A percentile compares a stretch with the other conserved stretches of the same genome.
Evolutionary conservation across 148 eudicot genomes (phyloP).

Genomic region (Diospyros kaki): DNA sequence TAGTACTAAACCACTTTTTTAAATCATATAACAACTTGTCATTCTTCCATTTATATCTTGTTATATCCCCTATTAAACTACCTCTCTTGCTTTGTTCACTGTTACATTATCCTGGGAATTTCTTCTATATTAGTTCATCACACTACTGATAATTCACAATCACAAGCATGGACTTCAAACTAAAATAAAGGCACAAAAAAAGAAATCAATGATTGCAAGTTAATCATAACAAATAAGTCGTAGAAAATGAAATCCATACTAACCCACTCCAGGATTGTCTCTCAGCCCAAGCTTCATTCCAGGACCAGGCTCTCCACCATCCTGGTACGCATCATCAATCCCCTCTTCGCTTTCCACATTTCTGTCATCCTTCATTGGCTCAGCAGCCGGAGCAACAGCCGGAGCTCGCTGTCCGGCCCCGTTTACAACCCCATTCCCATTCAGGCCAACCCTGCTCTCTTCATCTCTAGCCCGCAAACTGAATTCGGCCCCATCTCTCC

Average conservation of each 20-base stretch:
- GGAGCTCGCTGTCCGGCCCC: constrained; percentile 27
- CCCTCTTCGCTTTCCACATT: constrained; percentile 34
- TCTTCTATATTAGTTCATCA: background rate
- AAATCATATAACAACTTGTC: background rate
- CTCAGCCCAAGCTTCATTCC: constrained; percentile 58
- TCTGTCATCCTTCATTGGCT: constrained; percentile 38
- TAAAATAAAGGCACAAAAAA: background rate
- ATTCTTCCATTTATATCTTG: background rate
- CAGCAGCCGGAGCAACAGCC: constrained; percentile 23
- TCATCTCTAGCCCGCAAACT: constrained; percentile 27
- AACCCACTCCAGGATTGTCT: constrained; percentile 80
- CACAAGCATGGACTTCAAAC: background rate
- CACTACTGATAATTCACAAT: background rate
- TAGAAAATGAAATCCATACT: constrained; percentile 24
- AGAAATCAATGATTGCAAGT: background rate
- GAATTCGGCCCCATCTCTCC: constrained; percentile 28
- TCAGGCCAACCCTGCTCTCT: constrained; percentile 30
- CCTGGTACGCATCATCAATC: constrained; percentile 20
- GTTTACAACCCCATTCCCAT: constrained; percentile 30
- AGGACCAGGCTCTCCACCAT: constrained; percentile 40
- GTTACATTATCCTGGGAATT: background rate
- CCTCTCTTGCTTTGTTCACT: background rate
- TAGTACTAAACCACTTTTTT: background rate
- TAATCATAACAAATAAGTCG: background rate
- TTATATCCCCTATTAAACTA: background rate